Conservation (phyloP, 2,329 filamentous ascomycete species). For the Talaromyces atroroseus region DNA sequence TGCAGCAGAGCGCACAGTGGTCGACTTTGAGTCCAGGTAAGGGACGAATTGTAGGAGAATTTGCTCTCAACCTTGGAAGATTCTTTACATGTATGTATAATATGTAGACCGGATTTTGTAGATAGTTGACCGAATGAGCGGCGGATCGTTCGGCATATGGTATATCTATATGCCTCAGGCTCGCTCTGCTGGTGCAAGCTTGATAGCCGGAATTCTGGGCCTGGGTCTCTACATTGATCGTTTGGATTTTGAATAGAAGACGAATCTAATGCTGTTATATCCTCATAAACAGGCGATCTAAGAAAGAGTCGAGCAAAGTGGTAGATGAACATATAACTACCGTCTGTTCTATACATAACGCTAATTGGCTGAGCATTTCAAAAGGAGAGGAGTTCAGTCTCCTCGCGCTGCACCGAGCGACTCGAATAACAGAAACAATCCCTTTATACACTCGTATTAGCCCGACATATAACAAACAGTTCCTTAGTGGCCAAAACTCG, state of each 20-base stretch:
- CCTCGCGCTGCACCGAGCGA: too few relatives aligned
- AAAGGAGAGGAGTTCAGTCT: too few relatives aligned
- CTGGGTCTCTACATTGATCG: not conserved
- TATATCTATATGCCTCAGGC: not conserved
- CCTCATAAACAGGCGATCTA: too few relatives aligned
- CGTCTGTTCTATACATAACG: too few relatives aligned
- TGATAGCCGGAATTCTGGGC: constrained; percentile 3
- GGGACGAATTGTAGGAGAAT: not conserved
- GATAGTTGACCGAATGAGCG: too few relatives aligned
- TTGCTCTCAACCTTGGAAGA: not conserved
- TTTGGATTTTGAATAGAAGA: not conserved
- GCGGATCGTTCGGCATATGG: constrained; percentile 3
- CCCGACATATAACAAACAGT: not conserved
- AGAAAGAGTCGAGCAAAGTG: too few relatives aligned
- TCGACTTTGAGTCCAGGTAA: not conserved
- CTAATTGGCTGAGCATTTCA: not conserved
- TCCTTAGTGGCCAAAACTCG: too few relatives aligned
- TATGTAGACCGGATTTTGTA: too few relatives aligned
- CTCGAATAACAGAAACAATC: too few relatives aligned
- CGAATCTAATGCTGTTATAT: not conserved
- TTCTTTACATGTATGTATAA: not conserved
- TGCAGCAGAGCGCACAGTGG: constrained; percentile 1
- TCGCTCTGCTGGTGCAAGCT: constrained; percentile 3
- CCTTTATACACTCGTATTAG: too few relatives aligned
- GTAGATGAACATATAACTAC: too few relatives aligned